Evolutionary conservation across 108 stramenopile genomes (phyloP).

Genomic region (Fragilaria crotonensis): DNA sequence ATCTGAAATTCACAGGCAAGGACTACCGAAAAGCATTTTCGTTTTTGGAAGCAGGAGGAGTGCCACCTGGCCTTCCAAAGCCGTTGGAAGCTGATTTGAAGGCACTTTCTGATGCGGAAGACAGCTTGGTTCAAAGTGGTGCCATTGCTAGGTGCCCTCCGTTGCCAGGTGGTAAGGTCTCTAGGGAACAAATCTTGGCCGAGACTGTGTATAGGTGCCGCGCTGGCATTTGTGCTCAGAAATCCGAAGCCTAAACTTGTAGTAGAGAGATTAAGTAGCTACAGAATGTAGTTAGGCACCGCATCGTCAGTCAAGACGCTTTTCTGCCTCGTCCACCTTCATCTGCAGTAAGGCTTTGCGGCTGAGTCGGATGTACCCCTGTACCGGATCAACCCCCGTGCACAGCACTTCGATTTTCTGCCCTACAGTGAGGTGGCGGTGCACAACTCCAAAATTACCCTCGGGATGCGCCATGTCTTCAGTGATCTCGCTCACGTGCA

Average conservation of each 20-base stretch:
- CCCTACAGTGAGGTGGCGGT: slow-evolving; percentile 42
- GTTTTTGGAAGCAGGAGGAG: slow-evolving; percentile 78
- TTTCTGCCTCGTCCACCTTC: too few species aligned
- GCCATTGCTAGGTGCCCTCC: slow-evolving; percentile 69
- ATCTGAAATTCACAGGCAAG: slow-evolving; percentile 63
- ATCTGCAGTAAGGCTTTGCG: too few species aligned
- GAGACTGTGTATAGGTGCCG: slow-evolving; percentile 66
- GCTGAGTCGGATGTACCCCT: slow-evolving; percentile 55
- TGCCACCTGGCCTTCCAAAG: slow-evolving; percentile 64
- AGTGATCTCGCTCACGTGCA: slow-evolving; percentile 81
- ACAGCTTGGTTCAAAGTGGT: slow-evolving; percentile 61
- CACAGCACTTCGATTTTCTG: slow-evolving; percentile 50
- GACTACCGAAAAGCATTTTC: slow-evolving; percentile 83
- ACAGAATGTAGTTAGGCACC: not conserved
- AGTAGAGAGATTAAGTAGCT: not conserved
- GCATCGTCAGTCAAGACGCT: too few species aligned
- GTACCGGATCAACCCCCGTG: slow-evolving; percentile 59
- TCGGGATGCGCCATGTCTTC: slow-evolving; percentile 29
- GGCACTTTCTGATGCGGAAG: slow-evolving; percentile 70
- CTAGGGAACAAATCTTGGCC: slow-evolving; percentile 63
- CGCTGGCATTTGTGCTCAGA: slow-evolving; percentile 47
- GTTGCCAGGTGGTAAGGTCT: slow-evolving; percentile 53
- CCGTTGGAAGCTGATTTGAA: slow-evolving; percentile 78
- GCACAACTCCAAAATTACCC: slow-evolving; percentile 48
- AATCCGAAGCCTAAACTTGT: slow-evolving; percentile 9